Evolutionary conservation across 768 basidiomycete genomes (phyloP), one percentile per base, ranked within the genome.

Genomic region (Polyporus arcularius): DNA sequence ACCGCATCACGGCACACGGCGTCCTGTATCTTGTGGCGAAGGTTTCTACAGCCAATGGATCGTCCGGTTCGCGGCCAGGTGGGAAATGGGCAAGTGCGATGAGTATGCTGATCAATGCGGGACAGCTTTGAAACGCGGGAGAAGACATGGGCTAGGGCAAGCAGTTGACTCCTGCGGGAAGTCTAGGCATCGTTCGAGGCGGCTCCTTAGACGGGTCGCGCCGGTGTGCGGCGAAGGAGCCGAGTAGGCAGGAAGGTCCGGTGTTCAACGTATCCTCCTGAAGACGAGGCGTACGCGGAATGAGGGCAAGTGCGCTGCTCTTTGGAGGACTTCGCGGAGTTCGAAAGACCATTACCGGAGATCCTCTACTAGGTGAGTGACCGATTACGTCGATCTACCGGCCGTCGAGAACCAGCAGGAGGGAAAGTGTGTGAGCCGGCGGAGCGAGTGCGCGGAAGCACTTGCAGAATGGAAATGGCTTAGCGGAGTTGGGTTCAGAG

Each of bases 371-470:
- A 55, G 53, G 45, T 11, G 55, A 51, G 55, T 28, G 47, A 43
- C 38, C 39, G 57, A 51, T 42, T 62, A 53, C 61, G 61, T 57
- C 57, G 61, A 58, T 58, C 51, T 53, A 58, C 39, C 53, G 40
- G 42, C 21, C 53, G 52, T 53, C 38, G 39, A 40, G 35, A 40
- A n/a, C 35, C 12, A 21, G 14, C 28, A 50, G 47, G 42, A 32
- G 47, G 40, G 35, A 14, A 32, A 18, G 52, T 50, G 49, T 14
- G 56, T 45, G 38, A 39, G 45, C 18, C 31, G 47, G 30, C 47
- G 43, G 42, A 26, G 31, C 14, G 42, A 26, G 56, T 52, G 26
- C 18, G 42, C 35, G 35, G 18, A 31, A 28, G 50, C 46, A 54
- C 55, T 60, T 43, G 50, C 12, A 30, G n/a, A 40, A 32, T 42